Conservation (phyloP, 176 grass and related monocot genomes). For the sorghum (Sorghum bicolor) region DNA sequence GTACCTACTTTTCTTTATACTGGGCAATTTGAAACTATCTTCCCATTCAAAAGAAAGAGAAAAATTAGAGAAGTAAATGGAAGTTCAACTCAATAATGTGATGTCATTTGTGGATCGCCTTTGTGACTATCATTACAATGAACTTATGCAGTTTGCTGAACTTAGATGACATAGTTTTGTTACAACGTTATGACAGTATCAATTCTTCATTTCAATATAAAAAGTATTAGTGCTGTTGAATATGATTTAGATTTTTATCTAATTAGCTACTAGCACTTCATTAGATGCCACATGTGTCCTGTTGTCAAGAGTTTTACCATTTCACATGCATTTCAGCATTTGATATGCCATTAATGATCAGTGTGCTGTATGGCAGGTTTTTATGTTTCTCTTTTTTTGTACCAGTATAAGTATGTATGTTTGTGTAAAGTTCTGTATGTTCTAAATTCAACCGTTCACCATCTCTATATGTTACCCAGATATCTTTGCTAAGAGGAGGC, state of each 20-base stretch:
- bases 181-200: not conserved
- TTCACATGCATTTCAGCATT: not conserved
- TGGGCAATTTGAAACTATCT: not conserved
- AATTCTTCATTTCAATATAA: not conserved
- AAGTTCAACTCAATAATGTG: not conserved
- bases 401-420: not conserved
- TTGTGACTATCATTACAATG: not conserved
- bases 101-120: not conserved
- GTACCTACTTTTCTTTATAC: not conserved
- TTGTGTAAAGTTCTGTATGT: not conserved
- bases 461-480: conserved; percentile 26
- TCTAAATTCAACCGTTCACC: conserved; percentile 1
- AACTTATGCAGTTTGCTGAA: not conserved
- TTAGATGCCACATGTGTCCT: not conserved
- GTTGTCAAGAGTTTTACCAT: not conserved
- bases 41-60: not conserved
- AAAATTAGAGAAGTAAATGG: not conserved
- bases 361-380: not conserved
- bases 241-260: not conserved
- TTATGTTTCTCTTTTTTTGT: not conserved
- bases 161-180: not conserved
- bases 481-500: conserved; percentile 65
- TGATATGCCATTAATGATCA: not conserved
- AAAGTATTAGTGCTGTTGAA: not conserved
- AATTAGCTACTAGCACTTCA: not conserved